These are phyloP conservation scores for Theileria luwenshuni DNA, from an alignment of 169 alveolate genomes.

Conservation along the genomic window DNA sequence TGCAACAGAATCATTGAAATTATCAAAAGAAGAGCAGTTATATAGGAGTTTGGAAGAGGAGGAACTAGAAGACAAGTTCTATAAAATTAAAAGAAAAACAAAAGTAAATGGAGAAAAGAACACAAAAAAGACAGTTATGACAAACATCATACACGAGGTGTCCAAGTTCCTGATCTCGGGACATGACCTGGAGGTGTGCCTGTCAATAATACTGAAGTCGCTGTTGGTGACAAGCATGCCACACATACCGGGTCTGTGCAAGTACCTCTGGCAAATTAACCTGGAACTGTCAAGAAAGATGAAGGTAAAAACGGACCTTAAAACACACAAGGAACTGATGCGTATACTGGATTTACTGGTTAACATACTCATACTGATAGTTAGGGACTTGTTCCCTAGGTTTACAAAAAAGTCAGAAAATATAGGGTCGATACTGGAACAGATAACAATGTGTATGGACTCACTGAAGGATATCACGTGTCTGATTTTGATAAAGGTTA, in stretches of 20 bases:
- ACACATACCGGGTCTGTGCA: conserved; percentile 13
- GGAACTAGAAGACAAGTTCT: not conserved
- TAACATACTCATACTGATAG: not conserved
- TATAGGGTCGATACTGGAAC: not conserved
- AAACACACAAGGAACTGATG: not conserved
- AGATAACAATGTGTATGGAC: not conserved
- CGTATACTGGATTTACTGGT: not conserved
- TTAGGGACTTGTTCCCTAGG: conserved; percentile 3
- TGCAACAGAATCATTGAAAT: not conserved
- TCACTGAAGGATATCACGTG: conserved; percentile 12
- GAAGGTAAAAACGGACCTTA: not conserved
- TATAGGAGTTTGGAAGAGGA: not conserved
- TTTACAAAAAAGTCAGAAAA: not conserved
- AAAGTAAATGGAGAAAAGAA: not conserved
- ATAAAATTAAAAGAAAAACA: not conserved
- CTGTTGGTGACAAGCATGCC: conserved; percentile 14
- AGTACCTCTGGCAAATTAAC: not conserved
- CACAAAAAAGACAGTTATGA: not conserved
- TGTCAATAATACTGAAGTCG: conserved; percentile 12
- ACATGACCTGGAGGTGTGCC: conserved; percentile 13
- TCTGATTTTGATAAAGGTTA: not conserved
- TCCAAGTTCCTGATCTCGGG: conserved; percentile 14
- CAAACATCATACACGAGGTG: conserved; percentile 9
- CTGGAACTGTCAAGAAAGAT: not conserved
- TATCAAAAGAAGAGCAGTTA: not conserved